These are phyloP conservation scores for Ustilago xerochloae DNA, from an alignment of 1,284 basidiomycete genomes.

Conservation along the genomic window DNA sequence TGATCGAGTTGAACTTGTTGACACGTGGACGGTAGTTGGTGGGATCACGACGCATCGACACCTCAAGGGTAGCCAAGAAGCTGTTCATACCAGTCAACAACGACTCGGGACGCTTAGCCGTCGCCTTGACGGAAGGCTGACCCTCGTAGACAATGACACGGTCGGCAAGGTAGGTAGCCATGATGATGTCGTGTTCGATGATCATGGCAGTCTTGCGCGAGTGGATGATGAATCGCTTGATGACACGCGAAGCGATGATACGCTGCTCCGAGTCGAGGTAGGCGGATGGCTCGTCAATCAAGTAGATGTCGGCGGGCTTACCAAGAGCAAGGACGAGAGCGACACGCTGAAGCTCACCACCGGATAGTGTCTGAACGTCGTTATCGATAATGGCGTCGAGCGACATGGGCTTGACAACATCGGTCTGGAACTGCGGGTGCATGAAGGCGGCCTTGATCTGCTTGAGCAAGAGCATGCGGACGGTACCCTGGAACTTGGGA, in stretches of 20 bases:
- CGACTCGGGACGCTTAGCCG: constrained; percentile 62
- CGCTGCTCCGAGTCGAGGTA: constrained; percentile 68
- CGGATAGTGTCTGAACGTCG: constrained; percentile 67
- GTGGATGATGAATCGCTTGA: constrained; percentile 69
- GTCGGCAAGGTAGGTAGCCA: constrained; percentile 67
- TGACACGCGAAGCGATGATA: constrained; percentile 66
- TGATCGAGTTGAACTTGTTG: constrained; percentile 68
- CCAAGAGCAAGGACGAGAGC: constrained; percentile 66
- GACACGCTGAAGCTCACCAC: constrained; percentile 67
- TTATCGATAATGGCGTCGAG: constrained; percentile 67
- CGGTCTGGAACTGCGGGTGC: constrained; percentile 69
- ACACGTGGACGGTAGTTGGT: constrained; percentile 67
- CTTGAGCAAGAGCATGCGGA: constrained; percentile 67
- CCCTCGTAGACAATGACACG: constrained; percentile 67
- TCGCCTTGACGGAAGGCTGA: constrained; percentile 63
- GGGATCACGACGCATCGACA: constrained; percentile 67
- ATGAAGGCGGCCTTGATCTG: constrained; percentile 68
- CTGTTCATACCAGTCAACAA: constrained; percentile 67
- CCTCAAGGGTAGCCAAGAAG: constrained; percentile 65
- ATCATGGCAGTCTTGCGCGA: constrained; percentile 68
- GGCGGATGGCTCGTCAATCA: constrained; percentile 68
- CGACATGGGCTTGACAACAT: constrained; percentile 68
- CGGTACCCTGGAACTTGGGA: constrained; percentile 68
- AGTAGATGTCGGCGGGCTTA: constrained; percentile 67
- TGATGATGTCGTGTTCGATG: constrained; percentile 68